Conservation (phyloP, 306 rosid genomes). For the Potentilla sterilis region DNA sequence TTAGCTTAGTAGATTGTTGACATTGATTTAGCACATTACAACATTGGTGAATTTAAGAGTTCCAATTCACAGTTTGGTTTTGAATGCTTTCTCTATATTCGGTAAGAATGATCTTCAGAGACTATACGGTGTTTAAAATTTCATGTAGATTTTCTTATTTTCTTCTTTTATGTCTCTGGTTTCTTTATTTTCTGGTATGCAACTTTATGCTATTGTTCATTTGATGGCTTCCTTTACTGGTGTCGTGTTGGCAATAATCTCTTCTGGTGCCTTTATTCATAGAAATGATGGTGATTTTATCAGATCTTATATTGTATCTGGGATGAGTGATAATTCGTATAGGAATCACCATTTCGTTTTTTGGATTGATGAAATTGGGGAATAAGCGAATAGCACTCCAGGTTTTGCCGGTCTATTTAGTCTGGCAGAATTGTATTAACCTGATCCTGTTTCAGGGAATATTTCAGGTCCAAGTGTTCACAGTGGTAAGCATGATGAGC, state of each 20-base stretch:
- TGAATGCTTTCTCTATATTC: not conserved
- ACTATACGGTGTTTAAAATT: not conserved
- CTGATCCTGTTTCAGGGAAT: conserved; percentile 32
- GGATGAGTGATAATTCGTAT: not conserved
- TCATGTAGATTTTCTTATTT: not conserved
- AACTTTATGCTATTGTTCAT: not conserved
- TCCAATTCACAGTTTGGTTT: not conserved
- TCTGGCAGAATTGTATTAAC: conserved; percentile 8
- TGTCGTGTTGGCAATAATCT: not conserved
- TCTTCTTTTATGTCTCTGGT: not conserved
- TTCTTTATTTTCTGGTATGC: not conserved
- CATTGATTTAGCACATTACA: not conserved
- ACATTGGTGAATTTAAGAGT: not conserved
- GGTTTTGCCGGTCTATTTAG: not conserved
- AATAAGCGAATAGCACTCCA: not conserved
- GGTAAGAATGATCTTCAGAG: not conserved
- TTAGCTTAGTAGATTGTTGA: not conserved
- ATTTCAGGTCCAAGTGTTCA: conserved; percentile 31
- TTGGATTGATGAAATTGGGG: conserved; percentile 4
- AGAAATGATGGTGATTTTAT: not conserved
- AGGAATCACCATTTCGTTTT: not conserved
- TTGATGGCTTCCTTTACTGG: not conserved
- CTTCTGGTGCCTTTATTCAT: not conserved
- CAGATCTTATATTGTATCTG: not conserved
- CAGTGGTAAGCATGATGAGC: conserved; percentile 22